These are phyloP conservation scores for Conringia planisiliqua DNA, from an alignment of 345 rosid genomes.

Conservation along the genomic window DNA sequence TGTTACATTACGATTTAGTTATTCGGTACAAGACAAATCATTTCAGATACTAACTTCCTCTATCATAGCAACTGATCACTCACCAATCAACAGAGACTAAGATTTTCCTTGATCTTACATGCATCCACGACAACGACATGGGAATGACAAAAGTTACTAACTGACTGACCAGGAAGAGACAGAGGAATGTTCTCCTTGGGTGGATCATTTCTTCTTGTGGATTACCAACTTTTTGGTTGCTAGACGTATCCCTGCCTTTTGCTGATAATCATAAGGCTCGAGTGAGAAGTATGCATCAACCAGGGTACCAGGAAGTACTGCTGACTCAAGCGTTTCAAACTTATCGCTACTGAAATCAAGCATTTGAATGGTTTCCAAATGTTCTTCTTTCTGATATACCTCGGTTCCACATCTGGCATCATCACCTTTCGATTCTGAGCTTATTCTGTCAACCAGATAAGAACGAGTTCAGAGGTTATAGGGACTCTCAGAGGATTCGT, in stretches of 20 bases:
- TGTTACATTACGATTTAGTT: not conserved
- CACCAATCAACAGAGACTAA: not conserved
- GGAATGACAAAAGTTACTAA: not conserved
- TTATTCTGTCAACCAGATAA: constrained; percentile 52
- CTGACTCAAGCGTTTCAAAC: constrained; percentile 42
- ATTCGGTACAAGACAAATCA: constrained; percentile 2
- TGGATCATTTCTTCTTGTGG: constrained; percentile 23
- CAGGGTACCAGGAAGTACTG: constrained; percentile 43
- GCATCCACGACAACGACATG: not conserved
- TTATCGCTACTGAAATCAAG: constrained; percentile 46
- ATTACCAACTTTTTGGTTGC: constrained; percentile 57
- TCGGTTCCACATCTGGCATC: constrained; percentile 42
- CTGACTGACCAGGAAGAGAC: constrained; percentile 5
- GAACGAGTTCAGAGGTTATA: not conserved
- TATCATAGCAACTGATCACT: not conserved
- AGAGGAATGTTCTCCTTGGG: not conserved
- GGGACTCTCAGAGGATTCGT: not conserved
- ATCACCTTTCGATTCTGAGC: constrained; percentile 39
- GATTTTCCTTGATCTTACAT: not conserved
- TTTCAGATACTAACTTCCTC: constrained; percentile 11
- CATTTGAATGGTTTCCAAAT: constrained; percentile 48
- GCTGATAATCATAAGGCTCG: constrained; percentile 61
- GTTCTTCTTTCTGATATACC: constrained; percentile 47
- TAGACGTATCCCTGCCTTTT: constrained; percentile 65
- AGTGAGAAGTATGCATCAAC: constrained; percentile 68